Percentiles rank a stretch among this genome's conserved stretches.
Evolutionary conservation across 495 filamentous ascomycete species (phyloP).

Genomic region (Pyrenula aspistea): DNA sequence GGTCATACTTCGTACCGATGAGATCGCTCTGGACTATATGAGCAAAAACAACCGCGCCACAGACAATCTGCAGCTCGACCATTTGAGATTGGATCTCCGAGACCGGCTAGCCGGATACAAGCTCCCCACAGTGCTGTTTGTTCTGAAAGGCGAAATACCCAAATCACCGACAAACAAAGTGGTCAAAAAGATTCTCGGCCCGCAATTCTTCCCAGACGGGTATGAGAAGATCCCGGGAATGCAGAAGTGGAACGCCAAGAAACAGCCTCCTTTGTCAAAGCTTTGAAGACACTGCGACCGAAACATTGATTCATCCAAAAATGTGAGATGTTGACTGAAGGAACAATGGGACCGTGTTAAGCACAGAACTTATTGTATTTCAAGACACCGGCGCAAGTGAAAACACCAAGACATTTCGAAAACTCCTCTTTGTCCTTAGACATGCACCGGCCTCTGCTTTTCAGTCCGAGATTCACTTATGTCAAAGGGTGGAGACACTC

Average conservation of each 20-base stretch:
- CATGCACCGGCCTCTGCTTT: no score
- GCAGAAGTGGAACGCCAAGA: constrained; percentile 21
- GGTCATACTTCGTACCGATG: constrained; percentile 15
- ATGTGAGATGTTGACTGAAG: no score
- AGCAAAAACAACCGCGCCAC: constrained; percentile 7
- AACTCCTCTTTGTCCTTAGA: no score
- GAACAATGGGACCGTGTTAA: no score
- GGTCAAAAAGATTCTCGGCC: constrained; percentile 36
- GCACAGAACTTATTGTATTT: no score
- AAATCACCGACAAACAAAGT: constrained; percentile 37
- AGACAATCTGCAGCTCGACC: constrained; percentile 19
- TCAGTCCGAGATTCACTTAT: no score
- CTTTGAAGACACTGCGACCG: background rate
- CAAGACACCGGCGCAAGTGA: no score
- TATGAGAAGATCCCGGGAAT: constrained; percentile 21
- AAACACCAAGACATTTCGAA: no score
- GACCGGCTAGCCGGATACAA: constrained; percentile 30
- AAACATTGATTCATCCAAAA: no score
- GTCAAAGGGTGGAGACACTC: no score
- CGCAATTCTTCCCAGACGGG: constrained; percentile 26
- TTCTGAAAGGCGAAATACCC: constrained; percentile 31
- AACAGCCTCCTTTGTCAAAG: background rate
- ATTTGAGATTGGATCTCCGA: constrained; percentile 27
- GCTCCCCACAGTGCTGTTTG: constrained; percentile 31
- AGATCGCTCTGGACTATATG: background rate